Percentiles rank a stretch among this genome's conserved stretches.
These are phyloP conservation scores for Lupinus albus DNA, from an alignment of 306 rosid genomes.

Conservation along the genomic window DNA sequence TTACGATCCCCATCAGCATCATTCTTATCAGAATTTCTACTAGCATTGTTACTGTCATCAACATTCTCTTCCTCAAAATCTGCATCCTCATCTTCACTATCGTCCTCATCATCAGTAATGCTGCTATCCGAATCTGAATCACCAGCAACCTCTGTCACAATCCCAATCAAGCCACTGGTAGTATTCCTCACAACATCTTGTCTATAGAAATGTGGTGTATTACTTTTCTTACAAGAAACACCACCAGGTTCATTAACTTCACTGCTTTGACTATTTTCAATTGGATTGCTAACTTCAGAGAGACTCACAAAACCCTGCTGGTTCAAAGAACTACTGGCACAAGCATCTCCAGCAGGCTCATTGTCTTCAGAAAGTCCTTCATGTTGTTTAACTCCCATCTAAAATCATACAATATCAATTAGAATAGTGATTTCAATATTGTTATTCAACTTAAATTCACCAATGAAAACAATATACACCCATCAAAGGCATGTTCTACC, in stretches of 20 bases:
- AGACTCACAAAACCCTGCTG: slow-evolving; percentile 39
- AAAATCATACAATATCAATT: slow-evolving; percentile 39
- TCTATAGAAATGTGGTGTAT: slow-evolving; percentile 60
- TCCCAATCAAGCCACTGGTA: slow-evolving; percentile 60
- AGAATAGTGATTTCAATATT: slow-evolving; percentile 22
- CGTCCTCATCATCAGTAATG: slow-evolving; percentile 68
- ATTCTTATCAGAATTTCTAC: slow-evolving; percentile 53
- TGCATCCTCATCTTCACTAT: slow-evolving; percentile 49
- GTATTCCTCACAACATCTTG: slow-evolving; percentile 82
- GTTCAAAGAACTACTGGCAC: slow-evolving; percentile 36
- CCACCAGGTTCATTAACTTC: slow-evolving; percentile 49
- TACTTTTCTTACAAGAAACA: slow-evolving; percentile 40
- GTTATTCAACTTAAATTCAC: slow-evolving; percentile 35
- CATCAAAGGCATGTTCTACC: slow-evolving; percentile 21
- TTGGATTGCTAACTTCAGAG: slow-evolving; percentile 38
- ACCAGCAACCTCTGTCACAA: slow-evolving; percentile 92
- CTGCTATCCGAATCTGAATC: slow-evolving; percentile 84
- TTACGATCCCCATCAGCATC: slow-evolving; percentile 53
- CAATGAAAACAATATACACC: slow-evolving; percentile 30
- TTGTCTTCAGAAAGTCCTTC: slow-evolving; percentile 45
- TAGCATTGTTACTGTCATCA: slow-evolving; percentile 42
- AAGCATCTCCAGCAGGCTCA: slow-evolving; percentile 46
- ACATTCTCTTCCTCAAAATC: slow-evolving; percentile 52
- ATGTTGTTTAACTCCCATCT: slow-evolving; percentile 67
- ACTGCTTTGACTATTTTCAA: slow-evolving; percentile 50